A percentile compares a stretch with the other conserved stretches of the same genome.
Conservation (phyloP, 108 stramenopile species). For the Skeletonema marinoi region DNA sequence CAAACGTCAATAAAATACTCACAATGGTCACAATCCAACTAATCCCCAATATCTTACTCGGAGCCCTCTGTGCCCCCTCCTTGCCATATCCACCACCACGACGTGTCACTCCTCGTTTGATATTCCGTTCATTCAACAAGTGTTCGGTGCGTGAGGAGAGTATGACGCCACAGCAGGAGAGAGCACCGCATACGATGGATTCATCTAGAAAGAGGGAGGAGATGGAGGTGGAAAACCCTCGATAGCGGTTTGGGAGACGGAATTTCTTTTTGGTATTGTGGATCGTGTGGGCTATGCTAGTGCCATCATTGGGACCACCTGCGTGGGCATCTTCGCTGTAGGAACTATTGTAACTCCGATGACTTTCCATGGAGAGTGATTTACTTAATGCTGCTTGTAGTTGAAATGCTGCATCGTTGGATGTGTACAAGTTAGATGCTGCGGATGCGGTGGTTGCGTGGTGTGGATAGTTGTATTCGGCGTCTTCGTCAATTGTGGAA, state of each 20-base stretch:
- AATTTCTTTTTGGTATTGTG: neutral
- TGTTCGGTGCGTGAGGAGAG: slow-evolving; percentile 77
- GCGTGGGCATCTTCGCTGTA: neutral
- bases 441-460: neutral
- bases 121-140: slow-evolving; percentile 75
- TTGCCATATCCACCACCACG: slow-evolving; percentile 47
- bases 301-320: neutral
- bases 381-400: neutral
- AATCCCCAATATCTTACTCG: slow-evolving; percentile 60
- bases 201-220: slow-evolving; percentile 82
- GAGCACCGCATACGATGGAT: slow-evolving; percentile 75
- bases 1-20: slow-evolving; percentile 58
- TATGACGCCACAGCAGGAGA: slow-evolving; percentile 83
- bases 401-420: neutral
- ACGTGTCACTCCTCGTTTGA: slow-evolving; percentile 54
- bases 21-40: slow-evolving; percentile 60
- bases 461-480: neutral
- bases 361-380: neutral
- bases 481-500: neutral
- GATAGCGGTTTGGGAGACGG: slow-evolving; percentile 52
- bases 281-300: neutral
- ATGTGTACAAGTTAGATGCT: neutral
- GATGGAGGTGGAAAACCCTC: slow-evolving; percentile 81
- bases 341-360: neutral
- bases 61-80: slow-evolving; percentile 26